phyloP scores from a whole-genome alignment of 169 alveolate species.

The Plasmodium yoelii region DNA sequence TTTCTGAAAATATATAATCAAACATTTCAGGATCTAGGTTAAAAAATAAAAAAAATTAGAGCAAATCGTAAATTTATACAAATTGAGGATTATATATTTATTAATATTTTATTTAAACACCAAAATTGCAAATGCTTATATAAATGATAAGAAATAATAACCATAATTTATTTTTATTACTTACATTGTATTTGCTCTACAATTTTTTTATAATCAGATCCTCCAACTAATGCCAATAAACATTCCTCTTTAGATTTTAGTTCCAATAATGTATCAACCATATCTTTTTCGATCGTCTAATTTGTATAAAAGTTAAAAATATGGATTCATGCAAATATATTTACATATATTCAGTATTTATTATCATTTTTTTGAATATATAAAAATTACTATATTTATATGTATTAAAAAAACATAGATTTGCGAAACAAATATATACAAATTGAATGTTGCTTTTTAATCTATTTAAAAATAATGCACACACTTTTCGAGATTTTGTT shows the following conservation, averaged over 20 bases:
- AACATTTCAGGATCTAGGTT: slow-evolving; percentile 76
- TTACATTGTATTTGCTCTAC: slow-evolving; percentile 85
- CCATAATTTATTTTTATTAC: neutral
- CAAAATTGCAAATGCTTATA: too few species aligned
- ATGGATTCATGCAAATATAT: neutral
- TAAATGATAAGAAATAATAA: too few species aligned
- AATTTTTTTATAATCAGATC: slow-evolving; percentile 88
- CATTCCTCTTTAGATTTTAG: slow-evolving; percentile 45
- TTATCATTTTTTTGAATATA: too few species aligned
- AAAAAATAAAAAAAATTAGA: slow-evolving; percentile 3
- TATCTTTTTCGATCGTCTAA: slow-evolving; percentile 80
- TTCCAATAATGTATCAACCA: slow-evolving; percentile 84
- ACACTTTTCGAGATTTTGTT: slow-evolving; percentile 87
- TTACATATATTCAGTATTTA: neutral
- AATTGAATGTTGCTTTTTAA: too few species aligned
- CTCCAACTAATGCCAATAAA: slow-evolving; percentile 89
- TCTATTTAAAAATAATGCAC: neutral
- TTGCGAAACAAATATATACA: too few species aligned
- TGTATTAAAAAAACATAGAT: too few species aligned
- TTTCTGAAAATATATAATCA: slow-evolving; percentile 91
- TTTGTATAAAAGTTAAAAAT: neutral
- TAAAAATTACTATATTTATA: too few species aligned
- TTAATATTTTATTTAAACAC: too few species aligned
- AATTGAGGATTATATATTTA: too few species aligned
- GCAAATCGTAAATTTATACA: neutral